Conservation (phyloP, 495 filamentous ascomycete genomes). For the Hyaloscypha hepaticicola region DNA sequence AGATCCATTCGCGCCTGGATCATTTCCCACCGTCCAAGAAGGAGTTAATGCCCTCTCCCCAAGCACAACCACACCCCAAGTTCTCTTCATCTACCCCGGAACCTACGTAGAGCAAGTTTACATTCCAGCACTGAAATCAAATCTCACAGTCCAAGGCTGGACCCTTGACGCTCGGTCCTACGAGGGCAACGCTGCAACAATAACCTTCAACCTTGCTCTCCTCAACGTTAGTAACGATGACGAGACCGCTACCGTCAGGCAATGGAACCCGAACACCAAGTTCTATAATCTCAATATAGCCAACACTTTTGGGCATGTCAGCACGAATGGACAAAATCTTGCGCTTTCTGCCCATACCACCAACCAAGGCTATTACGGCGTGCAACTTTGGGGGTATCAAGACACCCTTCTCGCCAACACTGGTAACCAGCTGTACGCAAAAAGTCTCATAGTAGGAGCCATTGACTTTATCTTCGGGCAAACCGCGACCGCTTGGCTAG, state of each 20-base stretch:
- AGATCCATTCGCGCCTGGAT: background rate
- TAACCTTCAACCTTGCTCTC: slow-evolving; percentile 41
- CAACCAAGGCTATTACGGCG: slow-evolving; percentile 39
- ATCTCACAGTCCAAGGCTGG: slow-evolving; percentile 24
- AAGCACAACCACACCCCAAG: slow-evolving; percentile 38
- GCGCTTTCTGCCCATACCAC: slow-evolving; percentile 19
- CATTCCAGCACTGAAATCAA: slow-evolving; percentile 34
- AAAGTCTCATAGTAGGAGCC: slow-evolving; percentile 38
- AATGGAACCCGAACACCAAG: slow-evolving; percentile 27
- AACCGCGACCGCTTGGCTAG: slow-evolving; percentile 32
- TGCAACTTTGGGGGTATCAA: slow-evolving; percentile 47
- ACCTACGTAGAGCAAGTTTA: slow-evolving; percentile 61
- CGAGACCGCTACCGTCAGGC: slow-evolving; percentile 23
- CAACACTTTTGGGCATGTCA: slow-evolving; percentile 27
- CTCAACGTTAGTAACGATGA: slow-evolving; percentile 20
- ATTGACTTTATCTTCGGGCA: slow-evolving; percentile 36
- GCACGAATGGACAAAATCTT: slow-evolving; percentile 24
- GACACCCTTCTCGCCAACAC: slow-evolving; percentile 44
- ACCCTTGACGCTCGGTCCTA: slow-evolving; percentile 38
- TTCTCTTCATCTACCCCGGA: slow-evolving; percentile 62
- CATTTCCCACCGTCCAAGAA: slow-evolving; percentile 18
- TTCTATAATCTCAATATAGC: slow-evolving; percentile 26
- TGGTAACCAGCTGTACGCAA: slow-evolving; percentile 46
- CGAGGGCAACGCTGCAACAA: slow-evolving; percentile 56
- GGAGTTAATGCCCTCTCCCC: slow-evolving; percentile 21